These are phyloP conservation scores for Kondoa subrosea DNA, from an alignment of 768 basidiomycete species.

Conservation along the genomic window DNA sequence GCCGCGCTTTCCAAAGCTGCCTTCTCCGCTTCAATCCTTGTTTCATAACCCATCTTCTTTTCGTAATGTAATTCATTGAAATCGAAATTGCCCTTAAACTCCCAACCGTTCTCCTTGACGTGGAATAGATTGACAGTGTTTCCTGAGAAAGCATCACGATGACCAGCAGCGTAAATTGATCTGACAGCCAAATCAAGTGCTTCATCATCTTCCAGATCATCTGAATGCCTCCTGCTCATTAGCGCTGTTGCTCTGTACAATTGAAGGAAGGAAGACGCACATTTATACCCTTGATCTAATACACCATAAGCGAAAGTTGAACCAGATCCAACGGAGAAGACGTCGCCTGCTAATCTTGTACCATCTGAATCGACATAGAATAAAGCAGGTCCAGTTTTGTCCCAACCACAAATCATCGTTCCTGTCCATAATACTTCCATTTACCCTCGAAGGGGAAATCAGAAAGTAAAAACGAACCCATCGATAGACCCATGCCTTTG, in stretches of 20 bases:
- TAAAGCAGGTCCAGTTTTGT: conserved; percentile 89
- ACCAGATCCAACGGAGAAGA: conserved; percentile 98
- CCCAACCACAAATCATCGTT: conserved; percentile 60
- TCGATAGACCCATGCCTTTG: conserved; percentile 97
- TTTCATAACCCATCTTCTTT: conserved; percentile 4
- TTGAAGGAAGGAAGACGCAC: not conserved
- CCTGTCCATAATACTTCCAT: not conserved
- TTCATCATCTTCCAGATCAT: conserved; percentile 81
- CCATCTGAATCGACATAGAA: conserved; percentile 99
- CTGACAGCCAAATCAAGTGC: conserved; percentile 84
- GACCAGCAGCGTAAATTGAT: conserved; percentile 91
- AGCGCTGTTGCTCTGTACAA: too few relatives aligned
- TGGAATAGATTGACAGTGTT: conserved; percentile 94
- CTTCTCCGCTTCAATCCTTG: conserved; percentile 4
- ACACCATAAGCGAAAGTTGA: conserved; percentile 99
- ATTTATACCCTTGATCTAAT: conserved; percentile 69
- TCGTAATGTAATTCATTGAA: conserved; percentile 21
- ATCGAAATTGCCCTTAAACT: conserved; percentile 46
- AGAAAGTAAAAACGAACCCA: conserved; percentile 45
- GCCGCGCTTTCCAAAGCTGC: conserved; percentile 3
- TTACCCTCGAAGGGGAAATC: not conserved
- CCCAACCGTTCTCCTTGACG: conserved; percentile 86
- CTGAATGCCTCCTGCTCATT: too few relatives aligned
- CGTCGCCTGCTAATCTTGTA: conserved; percentile 78
- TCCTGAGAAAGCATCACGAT: conserved; percentile 88